Base-by-base conservation (phyloP, 306 rosid species). In the Cercis canadensis region DNA sequence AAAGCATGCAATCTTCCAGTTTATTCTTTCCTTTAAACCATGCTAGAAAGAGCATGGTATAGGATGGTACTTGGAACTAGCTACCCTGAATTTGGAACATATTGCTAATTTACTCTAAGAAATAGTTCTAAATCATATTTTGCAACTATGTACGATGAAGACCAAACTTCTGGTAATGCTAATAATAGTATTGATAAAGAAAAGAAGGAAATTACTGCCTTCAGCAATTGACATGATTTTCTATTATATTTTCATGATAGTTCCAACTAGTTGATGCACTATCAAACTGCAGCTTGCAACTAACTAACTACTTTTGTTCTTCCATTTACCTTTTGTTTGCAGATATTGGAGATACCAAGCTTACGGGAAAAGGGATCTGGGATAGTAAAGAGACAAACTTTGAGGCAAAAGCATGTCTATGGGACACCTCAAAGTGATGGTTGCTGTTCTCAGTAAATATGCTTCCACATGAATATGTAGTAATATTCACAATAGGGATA, bases 281-380 rank as follows among this genome's bases (percentile, higher is more conserved):
- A 5, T 62, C 49, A 8, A 61, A 36, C 14, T 57, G 52, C 57
- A 44, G 43, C 49, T 62, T 75, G 54, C 69, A 50, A 71, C 41
- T 60, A 37, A 52, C 36, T 67, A 14, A 31, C 16, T 49, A 36
- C 49, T 57, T 29, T 34, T 59, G 40, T 63, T 68, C 34, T 57
- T 56, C 14, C 53, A 17, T 53, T 11, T 56, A 63, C 56, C 36
- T 16, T 73, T 58, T 62, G 10, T 78, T 78, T 82, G 10, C 88
- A 88, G 97, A 84, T 91, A 61, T 57, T 91, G 65, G 89, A 91
- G 70, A 89, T 91, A 11, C 88, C 96, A 0, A 82, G 83, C 71
- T 83, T 85, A 67, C 75, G 90, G 17, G 96, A 91, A 75, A 91
- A 82, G 29, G 96, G 92, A 62, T 91, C 91, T 0, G 75, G 65